phyloP scores from a whole-genome alignment of 2,329 filamentous ascomycete species.

The Rhytidhysteron rufulum region DNA sequence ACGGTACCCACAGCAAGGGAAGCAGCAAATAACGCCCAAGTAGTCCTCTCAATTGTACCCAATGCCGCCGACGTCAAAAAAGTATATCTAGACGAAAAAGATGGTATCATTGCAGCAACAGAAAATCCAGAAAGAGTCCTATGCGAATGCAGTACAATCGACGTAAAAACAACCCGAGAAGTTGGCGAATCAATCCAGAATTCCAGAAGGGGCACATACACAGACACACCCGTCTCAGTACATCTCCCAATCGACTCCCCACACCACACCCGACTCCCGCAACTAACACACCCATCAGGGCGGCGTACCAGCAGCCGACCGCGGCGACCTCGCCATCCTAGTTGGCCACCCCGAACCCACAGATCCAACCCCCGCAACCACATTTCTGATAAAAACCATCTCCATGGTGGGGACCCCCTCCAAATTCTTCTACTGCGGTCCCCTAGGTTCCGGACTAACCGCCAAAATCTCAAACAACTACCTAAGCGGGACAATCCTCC shows the following conservation, averaged over 20 bases:
- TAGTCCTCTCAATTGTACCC: conserved; percentile 27
- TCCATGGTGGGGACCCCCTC: conserved; percentile 20
- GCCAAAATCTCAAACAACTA: conserved; percentile 35
- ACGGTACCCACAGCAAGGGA: conserved; percentile 22
- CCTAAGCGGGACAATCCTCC: conserved; percentile 25
- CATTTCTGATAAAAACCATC: conserved; percentile 12
- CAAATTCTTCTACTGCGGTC: conserved; percentile 27
- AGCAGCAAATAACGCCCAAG: conserved; percentile 23
- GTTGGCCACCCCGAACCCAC: conserved; percentile 17
- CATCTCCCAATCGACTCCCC: conserved; percentile 16
- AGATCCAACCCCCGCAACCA: conserved; percentile 5
- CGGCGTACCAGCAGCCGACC: conserved; percentile 27
- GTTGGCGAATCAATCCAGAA: conserved; percentile 16
- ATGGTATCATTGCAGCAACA: conserved; percentile 21
- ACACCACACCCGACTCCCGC: conserved; percentile 24
- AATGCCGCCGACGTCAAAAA: conserved; percentile 21
- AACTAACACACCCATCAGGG: conserved; percentile 18
- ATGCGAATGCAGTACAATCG: conserved; percentile 31
- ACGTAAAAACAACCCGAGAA: conserved; percentile 22
- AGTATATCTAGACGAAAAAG: conserved; percentile 23
- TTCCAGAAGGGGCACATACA: conserved; percentile 16
- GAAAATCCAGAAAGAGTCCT: conserved; percentile 17
- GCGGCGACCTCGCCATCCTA: conserved; percentile 22
- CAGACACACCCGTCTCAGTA: conserved; percentile 30
- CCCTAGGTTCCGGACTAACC: conserved; percentile 25